Conservation (phyloP, 306 rosid species). For the Rosa rugosa region DNA sequence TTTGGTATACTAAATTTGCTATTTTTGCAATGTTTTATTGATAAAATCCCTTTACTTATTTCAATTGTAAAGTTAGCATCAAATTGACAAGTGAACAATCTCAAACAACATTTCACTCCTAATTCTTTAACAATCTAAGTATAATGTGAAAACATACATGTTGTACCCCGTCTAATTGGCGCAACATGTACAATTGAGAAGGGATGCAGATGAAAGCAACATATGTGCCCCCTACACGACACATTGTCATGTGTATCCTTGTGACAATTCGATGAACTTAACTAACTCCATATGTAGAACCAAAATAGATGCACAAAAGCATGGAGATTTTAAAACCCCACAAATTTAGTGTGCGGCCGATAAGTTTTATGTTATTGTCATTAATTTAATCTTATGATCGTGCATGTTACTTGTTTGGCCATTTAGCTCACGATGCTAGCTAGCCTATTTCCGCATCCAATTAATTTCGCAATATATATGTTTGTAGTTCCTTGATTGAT, state of each 20-base stretch:
- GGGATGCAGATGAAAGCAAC: slow-evolving; percentile 13
- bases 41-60: too few species aligned
- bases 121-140: background rate
- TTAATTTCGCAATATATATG: slow-evolving; percentile 5
- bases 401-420: slow-evolving; percentile 12
- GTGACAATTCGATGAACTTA: background rate
- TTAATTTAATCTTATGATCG: background rate
- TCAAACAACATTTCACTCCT: background rate
- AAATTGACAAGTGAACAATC: background rate
- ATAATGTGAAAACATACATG: background rate
- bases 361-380: background rate
- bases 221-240: slow-evolving; percentile 13
- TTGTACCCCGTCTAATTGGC: background rate
- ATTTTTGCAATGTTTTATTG: too few species aligned
- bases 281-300: background rate
- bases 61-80: background rate
- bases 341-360: slow-evolving; percentile 3
- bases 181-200: background rate
- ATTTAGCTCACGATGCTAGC: background rate
- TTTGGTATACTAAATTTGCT: too few species aligned
- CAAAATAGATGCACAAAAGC: background rate
- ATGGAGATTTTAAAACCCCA: background rate
- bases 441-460: background rate
- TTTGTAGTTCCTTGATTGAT: background rate
- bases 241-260: slow-evolving; percentile 14